These are phyloP conservation scores for Heliocybe sulcata DNA, from an alignment of 1,284 basidiomycete genomes.

Conservation along the genomic window DNA sequence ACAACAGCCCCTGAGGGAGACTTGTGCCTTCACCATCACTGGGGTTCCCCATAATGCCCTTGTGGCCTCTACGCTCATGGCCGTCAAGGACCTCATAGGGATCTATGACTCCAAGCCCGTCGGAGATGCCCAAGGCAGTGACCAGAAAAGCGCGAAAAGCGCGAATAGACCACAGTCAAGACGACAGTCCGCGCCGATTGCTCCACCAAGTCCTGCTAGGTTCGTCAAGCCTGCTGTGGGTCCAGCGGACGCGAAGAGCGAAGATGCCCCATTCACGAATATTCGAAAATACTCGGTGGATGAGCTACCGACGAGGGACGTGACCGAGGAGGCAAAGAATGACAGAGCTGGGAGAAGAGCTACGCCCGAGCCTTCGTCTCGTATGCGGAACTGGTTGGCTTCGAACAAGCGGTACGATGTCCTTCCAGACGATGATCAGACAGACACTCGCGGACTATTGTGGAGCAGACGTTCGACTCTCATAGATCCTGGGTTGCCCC, in stretches of 20 bases:
- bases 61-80: not conserved
- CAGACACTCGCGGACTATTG: not conserved
- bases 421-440: not conserved
- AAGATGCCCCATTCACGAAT: not conserved
- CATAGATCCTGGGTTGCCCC: not conserved
- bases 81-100: conserved; percentile 2
- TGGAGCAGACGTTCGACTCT: not conserved
- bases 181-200: not conserved
- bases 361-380: not conserved
- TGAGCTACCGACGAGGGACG: not conserved
- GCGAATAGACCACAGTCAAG: not conserved
- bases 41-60: not conserved
- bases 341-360: not conserved
- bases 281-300: not conserved
- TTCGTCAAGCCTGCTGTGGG: not conserved
- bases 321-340: not conserved
- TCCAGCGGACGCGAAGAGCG: not conserved
- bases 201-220: conserved; percentile 1
- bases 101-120: not conserved
- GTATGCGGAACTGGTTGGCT: not conserved
- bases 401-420: not conserved
- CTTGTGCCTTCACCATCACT: not conserved
- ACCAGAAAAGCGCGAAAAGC: not conserved
- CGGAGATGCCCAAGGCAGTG: not conserved
- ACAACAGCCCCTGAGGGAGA: not conserved